phyloP scores from a whole-genome alignment of 225 moss, liverwort and hornwort genomes.

The Takakia lepidozioides region DNA sequence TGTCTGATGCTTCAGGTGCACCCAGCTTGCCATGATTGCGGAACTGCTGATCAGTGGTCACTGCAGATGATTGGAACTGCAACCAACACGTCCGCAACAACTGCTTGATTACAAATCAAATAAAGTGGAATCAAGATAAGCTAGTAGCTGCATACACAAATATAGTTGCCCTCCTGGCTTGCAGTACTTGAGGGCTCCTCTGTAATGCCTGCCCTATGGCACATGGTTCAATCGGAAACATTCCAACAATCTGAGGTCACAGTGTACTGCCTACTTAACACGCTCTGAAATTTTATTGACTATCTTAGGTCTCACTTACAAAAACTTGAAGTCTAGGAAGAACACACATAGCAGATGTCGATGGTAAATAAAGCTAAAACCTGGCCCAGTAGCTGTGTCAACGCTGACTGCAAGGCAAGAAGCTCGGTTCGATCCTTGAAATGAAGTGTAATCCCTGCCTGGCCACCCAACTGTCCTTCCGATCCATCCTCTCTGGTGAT shows the following conservation, averaged over 20 bases:
- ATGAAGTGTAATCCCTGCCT: slow-evolving; percentile 40
- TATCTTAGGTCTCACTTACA: no score
- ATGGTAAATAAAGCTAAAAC: slow-evolving; percentile 16
- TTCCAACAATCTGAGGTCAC: neutral
- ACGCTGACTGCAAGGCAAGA: slow-evolving; percentile 59
- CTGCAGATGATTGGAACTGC: slow-evolving; percentile 43
- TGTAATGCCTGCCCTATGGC: no score
- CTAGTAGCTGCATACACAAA: neutral
- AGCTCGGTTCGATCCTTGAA: slow-evolving; percentile 56
- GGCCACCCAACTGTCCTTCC: slow-evolving; percentile 14
- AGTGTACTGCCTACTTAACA: neutral
- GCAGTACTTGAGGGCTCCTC: no score
- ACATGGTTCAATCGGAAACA: neutral
- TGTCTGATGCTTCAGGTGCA: slow-evolving; percentile 9
- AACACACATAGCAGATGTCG: neutral
- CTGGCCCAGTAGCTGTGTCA: slow-evolving; percentile 72
- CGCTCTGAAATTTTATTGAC: no score
- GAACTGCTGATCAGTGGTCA: neutral
- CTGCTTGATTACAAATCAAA: neutral
- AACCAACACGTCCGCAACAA: neutral
- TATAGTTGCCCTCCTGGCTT: neutral
- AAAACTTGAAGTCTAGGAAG: no score
- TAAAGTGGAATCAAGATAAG: slow-evolving; percentile 4
- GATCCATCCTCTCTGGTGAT: slow-evolving; percentile 14
- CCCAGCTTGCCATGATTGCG: slow-evolving; percentile 2